Evolutionary conservation across 768 basidiomycete species (phyloP).

Genomic region (Trametopsis cervina): DNA sequence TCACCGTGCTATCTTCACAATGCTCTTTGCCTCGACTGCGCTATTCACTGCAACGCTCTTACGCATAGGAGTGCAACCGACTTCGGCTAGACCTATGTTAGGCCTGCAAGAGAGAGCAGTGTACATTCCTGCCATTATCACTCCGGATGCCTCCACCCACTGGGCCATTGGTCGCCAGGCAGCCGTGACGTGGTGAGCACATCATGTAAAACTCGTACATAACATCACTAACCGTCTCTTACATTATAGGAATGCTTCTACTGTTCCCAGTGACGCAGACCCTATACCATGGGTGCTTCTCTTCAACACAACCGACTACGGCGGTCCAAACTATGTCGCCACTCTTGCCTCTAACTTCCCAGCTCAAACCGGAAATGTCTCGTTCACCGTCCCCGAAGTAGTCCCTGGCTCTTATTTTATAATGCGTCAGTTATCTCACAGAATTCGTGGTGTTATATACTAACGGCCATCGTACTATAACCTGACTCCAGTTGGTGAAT

Average conservation of each 20-base stretch:
- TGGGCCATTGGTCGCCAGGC: not conserved
- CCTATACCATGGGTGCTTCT: not conserved
- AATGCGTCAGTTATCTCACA: not conserved
- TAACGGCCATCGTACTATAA: too few relatives aligned
- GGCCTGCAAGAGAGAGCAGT: not conserved
- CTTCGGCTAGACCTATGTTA: not conserved
- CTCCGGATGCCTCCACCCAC: not conserved
- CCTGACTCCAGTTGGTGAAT: not conserved
- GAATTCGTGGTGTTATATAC: too few relatives aligned
- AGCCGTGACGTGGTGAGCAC: not conserved
- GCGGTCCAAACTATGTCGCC: not conserved
- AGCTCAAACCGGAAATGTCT: not conserved
- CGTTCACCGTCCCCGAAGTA: slow-evolving; percentile 1
- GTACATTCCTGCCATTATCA: not conserved
- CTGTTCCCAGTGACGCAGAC: not conserved
- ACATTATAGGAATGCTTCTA: not conserved
- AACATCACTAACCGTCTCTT: not conserved
- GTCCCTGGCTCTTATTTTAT: slow-evolving; percentile 1
- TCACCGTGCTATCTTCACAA: too few relatives aligned
- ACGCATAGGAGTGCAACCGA: not conserved
- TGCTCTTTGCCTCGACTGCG: too few relatives aligned
- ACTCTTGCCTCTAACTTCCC: slow-evolving; percentile 1
- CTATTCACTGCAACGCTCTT: not conserved
- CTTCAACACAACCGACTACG: not conserved
- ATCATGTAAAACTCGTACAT: not conserved